Base-by-base conservation (phyloP, 2,329 filamentous ascomycete species). In the Stachybotrys elegans region DNA sequence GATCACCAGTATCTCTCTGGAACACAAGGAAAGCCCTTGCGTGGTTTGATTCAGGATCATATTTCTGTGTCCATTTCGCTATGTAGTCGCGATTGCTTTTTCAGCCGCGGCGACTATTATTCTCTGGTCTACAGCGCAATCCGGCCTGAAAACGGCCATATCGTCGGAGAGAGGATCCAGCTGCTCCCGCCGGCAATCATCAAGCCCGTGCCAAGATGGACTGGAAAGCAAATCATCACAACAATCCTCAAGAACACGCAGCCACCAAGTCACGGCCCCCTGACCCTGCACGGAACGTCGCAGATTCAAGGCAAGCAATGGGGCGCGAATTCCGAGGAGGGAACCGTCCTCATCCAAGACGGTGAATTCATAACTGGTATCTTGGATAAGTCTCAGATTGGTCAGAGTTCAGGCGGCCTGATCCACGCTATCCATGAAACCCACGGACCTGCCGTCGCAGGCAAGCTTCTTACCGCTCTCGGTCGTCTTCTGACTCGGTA, bases 11-110 rank as follows among this genome's bases (percentile, higher is more conserved):
- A 98, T 61, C 78, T 98, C 27, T 95, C 91, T 25, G 88, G 86
- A 17, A 98, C 93, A 4, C 88, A 89, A 14, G 93, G 93, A 45
- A 95, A 95, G 59, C 93, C 93, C 0, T 74, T 98, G 14, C 79
- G 93, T 74, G 93, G 93, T 79, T 71, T 98, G 42, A 98, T 98
- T 67, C 94, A 98, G 67, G 93, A 98, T 75, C 93, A 98, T 65
- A 86, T 98, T 48, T 96, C 92, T 3, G 92, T 98, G 61, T 90
- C 88, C 36, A 88, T 95, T 4, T 85, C 86, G 66, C 79, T 98
- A 45, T 95, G 91, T 45, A 95, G 84, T 64, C 84, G 88, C 57
- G 93, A 98, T 63, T 88, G 86, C 4, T 92, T 96, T 61, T 95
- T 97, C 59, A 85, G 84, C 49, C 79, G 86, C 45, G 86, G 87